Percentiles rank a stretch among this genome's conserved stretches.
Evolutionary conservation across 2,329 filamentous ascomycete species (phyloP).

Genomic region (Cordyceps farinosa): DNA sequence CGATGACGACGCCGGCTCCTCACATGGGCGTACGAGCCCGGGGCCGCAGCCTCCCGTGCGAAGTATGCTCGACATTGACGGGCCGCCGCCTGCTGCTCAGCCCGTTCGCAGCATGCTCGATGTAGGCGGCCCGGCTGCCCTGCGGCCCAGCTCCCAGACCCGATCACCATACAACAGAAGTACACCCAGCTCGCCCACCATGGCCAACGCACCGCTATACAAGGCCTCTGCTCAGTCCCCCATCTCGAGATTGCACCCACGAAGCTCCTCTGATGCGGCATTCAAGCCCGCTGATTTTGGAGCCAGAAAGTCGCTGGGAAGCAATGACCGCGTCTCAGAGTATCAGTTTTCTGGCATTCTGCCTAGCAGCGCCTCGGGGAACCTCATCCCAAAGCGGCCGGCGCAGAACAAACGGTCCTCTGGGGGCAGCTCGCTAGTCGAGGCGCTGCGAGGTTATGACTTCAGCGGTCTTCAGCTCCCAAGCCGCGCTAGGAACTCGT

Average conservation of each 20-base stretch:
- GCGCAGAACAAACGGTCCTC: constrained; percentile 41
- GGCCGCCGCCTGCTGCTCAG: constrained; percentile 35
- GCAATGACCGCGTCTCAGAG: constrained; percentile 44
- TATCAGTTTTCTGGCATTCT: constrained; percentile 62
- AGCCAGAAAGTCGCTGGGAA: constrained; percentile 25
- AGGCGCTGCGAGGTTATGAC: constrained; percentile 52
- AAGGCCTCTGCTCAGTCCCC: constrained; percentile 18
- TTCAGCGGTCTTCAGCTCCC: constrained; percentile 48
- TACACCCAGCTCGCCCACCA: constrained; percentile 32
- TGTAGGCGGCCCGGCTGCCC: constrained; percentile 35
- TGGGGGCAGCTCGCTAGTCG: constrained; percentile 41
- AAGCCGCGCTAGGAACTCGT: constrained; percentile 41
- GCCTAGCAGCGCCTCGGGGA: constrained; percentile 45
- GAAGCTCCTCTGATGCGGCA: constrained; percentile 55
- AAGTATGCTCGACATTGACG: constrained; percentile 62
- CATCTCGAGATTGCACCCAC: constrained; percentile 34
- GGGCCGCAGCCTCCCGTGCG: constrained; percentile 54
- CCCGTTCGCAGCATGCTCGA: constrained; percentile 52
- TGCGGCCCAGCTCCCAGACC: constrained; percentile 24
- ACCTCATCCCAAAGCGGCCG: constrained; percentile 48
- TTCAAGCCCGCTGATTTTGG: constrained; percentile 46
- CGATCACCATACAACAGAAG: constrained; percentile 27
- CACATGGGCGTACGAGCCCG: constrained; percentile 24
- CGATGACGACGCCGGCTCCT: constrained; percentile 35
- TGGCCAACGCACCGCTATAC: constrained; percentile 22